phyloP scores from a whole-genome alignment of 176 grass and related monocot species.

The Eleusine coracana region DNA sequence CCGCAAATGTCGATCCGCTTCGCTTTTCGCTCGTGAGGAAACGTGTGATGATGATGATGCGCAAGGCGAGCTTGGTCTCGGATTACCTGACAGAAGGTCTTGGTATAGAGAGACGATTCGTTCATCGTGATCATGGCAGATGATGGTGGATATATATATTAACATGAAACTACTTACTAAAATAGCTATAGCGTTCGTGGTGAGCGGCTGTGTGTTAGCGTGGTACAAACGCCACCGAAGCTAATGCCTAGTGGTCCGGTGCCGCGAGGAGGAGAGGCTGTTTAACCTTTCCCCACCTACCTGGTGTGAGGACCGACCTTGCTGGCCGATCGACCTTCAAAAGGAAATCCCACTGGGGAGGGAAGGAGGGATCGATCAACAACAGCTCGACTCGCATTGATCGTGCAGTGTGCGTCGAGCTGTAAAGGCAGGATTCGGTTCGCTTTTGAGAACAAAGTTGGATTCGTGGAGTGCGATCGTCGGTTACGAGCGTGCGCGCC shows the following conservation, averaged over 20 bases:
- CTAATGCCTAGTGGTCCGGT: not conserved
- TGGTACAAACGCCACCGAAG: not conserved
- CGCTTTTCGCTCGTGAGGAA: not conserved
- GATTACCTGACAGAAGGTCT: not conserved
- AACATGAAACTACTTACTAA: not conserved
- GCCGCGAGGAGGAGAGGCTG: not conserved
- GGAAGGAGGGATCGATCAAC: not conserved
- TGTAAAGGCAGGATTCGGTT: slow-evolving; percentile 33
- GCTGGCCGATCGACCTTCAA: not conserved
- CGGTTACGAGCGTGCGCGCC: not conserved
- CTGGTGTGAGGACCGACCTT: not conserved
- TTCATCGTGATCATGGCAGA: not conserved
- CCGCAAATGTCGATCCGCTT: not conserved
- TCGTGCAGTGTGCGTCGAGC: slow-evolving; percentile 16
- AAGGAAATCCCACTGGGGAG: not conserved
- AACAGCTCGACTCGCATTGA: slow-evolving; percentile 31
- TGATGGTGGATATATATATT: not conserved
- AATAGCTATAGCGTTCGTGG: not conserved
- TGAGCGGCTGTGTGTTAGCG: not conserved
- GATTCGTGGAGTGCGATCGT: not conserved
- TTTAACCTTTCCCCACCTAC: not conserved
- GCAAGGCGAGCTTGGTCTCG: not conserved
- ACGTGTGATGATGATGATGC: not conserved
- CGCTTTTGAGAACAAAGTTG: slow-evolving; percentile 29
- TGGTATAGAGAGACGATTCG: not conserved